A percentile compares a stretch with the other conserved stretches of the same genome.
These are phyloP conservation scores for Schizosaccharomyces japonicus DNA, from an alignment of 805 yeast genomes.

Conservation along the genomic window DNA sequence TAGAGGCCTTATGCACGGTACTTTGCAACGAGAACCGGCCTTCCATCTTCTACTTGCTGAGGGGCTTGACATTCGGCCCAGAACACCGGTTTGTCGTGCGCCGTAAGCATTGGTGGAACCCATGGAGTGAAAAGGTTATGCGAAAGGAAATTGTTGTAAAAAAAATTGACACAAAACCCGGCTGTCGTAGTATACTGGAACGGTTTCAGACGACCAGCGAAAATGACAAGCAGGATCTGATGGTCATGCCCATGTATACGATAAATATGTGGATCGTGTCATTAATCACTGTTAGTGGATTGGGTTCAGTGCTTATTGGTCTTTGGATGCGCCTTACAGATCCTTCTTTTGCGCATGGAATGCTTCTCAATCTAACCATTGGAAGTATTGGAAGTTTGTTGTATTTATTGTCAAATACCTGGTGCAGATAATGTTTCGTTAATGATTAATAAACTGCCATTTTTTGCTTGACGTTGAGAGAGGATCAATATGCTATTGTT, in stretches of 20 bases:
- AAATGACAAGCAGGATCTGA: background rate
- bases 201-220: background rate
- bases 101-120: conserved; percentile 2
- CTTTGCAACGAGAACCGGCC: background rate
- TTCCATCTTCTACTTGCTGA: background rate
- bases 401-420: background rate
- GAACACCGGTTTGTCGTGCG: background rate
- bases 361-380: background rate
- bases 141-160: background rate
- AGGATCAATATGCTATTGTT: background rate
- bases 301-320: background rate
- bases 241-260: background rate
- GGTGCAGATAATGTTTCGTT: conserved; percentile 2
- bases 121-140: background rate
- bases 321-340: conserved; percentile 1
- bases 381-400: conserved; percentile 2
- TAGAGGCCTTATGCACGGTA: background rate
- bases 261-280: conserved; percentile 1
- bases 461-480: background rate
- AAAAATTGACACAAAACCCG: background rate
- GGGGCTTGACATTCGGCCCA: background rate
- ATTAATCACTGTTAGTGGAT: background rate
- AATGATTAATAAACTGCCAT: background rate
- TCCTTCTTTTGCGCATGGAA: conserved; percentile 1
- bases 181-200: background rate